These are phyloP conservation scores for Paramecium primaurelia DNA, from an alignment of 73 alveolate species.

Conservation along the genomic window DNA sequence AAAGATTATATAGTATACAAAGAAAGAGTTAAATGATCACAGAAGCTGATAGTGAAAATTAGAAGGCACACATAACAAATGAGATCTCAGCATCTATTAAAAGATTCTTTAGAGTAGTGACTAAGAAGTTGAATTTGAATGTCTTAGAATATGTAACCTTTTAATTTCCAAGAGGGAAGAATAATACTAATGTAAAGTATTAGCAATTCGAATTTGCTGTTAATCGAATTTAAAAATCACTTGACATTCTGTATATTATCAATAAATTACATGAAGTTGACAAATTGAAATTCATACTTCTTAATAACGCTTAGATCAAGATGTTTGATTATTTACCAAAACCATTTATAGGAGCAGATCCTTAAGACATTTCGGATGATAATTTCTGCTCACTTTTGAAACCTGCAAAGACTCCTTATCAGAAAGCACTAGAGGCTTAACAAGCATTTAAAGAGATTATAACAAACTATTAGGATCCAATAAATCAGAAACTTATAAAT, in stretches of 20 bases:
- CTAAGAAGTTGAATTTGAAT: neutral
- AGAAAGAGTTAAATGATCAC: neutral
- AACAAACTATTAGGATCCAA: neutral
- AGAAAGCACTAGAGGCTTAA: neutral
- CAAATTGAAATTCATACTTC: conserved; percentile 17
- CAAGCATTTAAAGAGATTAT: conserved; percentile 1
- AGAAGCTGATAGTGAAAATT: conserved; percentile 13
- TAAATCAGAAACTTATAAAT: neutral
- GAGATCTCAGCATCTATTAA: neutral
- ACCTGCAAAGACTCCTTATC: neutral
- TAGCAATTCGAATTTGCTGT: neutral
- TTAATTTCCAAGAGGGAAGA: neutral
- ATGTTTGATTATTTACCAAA: conserved; percentile 55
- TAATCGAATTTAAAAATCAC: neutral
- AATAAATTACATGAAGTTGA: conserved; percentile 52
- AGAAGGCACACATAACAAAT: neutral
- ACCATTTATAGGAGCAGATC: conserved; percentile 27
- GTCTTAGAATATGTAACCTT: conserved; percentile 1
- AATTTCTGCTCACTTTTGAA: neutral
- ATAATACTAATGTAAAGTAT: neutral
- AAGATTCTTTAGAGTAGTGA: neutral
- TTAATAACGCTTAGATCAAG: neutral
- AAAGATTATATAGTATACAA: neutral
- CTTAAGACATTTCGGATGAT: neutral
- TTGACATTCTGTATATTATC: conserved; percentile 47